Evolutionary conservation across 805 yeast genomes (phyloP), one percentile per base, ranked within the genome.

Genomic region (Monosporozyma servazzii): DNA sequence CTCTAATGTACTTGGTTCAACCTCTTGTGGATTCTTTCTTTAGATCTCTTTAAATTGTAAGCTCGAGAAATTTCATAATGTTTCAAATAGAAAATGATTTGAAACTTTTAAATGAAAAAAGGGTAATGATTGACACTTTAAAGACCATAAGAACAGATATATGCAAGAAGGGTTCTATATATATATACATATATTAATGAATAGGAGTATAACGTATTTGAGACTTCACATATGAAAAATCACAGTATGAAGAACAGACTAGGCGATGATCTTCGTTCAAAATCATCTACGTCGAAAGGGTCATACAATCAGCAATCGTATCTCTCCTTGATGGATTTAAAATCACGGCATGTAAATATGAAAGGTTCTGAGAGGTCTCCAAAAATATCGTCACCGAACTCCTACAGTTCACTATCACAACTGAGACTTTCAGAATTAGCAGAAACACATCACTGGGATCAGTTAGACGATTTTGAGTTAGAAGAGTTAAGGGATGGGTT

Each of bases 401-500:
- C 44, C 3, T 41, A 41, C 29, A 21, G 29, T 13, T 68, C 73
- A 3, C 57, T 70, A 53, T 69, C 75, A 3, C 73, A 70, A 47
- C 37, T 71, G 48, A 58, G 63, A 50, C 54, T 72, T 15, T 58
- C 61, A 13, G 59, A 61, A 23, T 56, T 71, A 21, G 60, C 63
- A 1, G 54, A 56, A 9, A 60, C 59, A 1, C 58, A 62, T 8
- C 55, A 59, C 4, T 58, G 70, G 52, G 68, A 69, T 20, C 58
- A 65, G n/a, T 54, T 73, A 33, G 69, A 67, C 5, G 63, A 64
- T 25, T 71, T 63, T 50, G 70, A 63, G 0, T 49, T 75, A n/a
- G 75, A 73, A 49, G 81, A 76, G 55, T 56, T 73, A 25, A 65
- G 80, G 56, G 73, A 73, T 48, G 79, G 79, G 9, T 76, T 71